Conservation (phyloP, 768 basidiomycete species). For the Coprinellus micaceus region DNA sequence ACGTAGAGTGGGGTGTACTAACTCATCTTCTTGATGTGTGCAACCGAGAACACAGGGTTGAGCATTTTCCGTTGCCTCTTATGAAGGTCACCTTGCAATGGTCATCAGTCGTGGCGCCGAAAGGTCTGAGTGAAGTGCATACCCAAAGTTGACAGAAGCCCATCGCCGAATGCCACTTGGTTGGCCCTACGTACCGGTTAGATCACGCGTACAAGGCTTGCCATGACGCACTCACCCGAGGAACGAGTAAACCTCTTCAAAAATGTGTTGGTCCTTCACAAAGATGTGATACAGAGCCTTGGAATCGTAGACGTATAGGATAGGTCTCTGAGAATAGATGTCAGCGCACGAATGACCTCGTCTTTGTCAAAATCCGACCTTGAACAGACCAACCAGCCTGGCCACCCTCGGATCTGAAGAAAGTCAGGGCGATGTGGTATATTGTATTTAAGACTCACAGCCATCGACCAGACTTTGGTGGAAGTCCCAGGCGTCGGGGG, state of each 20-base stretch:
- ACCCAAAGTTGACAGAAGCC: slow-evolving; percentile 6
- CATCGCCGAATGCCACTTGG: slow-evolving; percentile 3
- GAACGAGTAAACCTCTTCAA: slow-evolving; percentile 11
- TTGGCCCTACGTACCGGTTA: not conserved
- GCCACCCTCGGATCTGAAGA: slow-evolving; percentile 15
- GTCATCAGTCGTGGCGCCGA: not conserved
- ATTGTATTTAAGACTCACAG: slow-evolving; percentile 20
- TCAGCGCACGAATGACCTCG: slow-evolving; percentile 13
- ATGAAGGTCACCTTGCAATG: slow-evolving; percentile 37
- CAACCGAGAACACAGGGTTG: slow-evolving; percentile 35
- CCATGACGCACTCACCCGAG: not conserved
- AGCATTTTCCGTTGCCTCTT: slow-evolving; percentile 37
- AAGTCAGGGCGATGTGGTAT: not conserved
- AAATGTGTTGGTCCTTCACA: slow-evolving; percentile 35
- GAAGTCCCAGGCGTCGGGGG: slow-evolving; percentile 32
- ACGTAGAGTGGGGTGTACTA: not conserved
- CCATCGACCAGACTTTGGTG: slow-evolving; percentile 30
- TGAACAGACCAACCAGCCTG: too few relatives aligned
- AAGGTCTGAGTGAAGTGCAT: not conserved
- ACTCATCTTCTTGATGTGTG: slow-evolving; percentile 36
- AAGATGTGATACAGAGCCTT: slow-evolving; percentile 42
- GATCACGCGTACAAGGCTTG: not conserved
- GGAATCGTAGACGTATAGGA: slow-evolving; percentile 41
- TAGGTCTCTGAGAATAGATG: slow-evolving; percentile 27
- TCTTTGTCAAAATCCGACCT: too few relatives aligned